Conservation (phyloP, 352 stramenopile species). For the Globisporangium parvum region DNA sequence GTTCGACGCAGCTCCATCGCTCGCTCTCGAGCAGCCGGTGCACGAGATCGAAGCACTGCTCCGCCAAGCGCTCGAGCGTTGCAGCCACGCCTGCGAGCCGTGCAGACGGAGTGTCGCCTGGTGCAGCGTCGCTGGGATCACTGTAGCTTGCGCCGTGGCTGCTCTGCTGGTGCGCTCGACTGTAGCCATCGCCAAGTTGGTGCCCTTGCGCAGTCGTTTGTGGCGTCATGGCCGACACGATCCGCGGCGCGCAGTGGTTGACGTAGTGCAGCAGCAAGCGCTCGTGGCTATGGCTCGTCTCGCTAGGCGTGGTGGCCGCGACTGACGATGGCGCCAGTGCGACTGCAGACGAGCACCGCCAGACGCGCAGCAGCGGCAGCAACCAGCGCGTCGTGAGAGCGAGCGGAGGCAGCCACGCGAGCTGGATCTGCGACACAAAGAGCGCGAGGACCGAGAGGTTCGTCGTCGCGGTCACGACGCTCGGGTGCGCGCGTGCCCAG, state of each 20-base stretch:
- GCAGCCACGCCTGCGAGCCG: too few relatives aligned
- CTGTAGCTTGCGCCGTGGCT: background rate
- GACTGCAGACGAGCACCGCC: background rate
- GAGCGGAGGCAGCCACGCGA: slow-evolving; percentile 3
- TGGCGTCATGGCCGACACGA: background rate
- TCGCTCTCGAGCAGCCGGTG: too few relatives aligned
- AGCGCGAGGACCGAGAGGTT: slow-evolving; percentile 6
- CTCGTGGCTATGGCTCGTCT: background rate
- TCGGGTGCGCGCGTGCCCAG: too few relatives aligned
- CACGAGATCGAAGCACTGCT: background rate
- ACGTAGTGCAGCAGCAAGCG: background rate
- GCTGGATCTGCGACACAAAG: slow-evolving; percentile 4
- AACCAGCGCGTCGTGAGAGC: background rate
- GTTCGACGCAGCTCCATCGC: too few relatives aligned
- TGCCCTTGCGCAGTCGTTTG: background rate
- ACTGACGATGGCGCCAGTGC: background rate
- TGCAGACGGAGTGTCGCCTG: too few relatives aligned
- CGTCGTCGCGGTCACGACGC: background rate
- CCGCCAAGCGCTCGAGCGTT: slow-evolving; percentile 2
- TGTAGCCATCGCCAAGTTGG: background rate
- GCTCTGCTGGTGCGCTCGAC: background rate
- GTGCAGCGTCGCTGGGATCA: background rate
- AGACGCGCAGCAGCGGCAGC: slow-evolving; percentile 11
- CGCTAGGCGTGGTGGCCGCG: background rate
- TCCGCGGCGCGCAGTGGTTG: too few relatives aligned